Conservation (phyloP, 495 filamentous ascomycete genomes). For the Xylaria grammica region DNA sequence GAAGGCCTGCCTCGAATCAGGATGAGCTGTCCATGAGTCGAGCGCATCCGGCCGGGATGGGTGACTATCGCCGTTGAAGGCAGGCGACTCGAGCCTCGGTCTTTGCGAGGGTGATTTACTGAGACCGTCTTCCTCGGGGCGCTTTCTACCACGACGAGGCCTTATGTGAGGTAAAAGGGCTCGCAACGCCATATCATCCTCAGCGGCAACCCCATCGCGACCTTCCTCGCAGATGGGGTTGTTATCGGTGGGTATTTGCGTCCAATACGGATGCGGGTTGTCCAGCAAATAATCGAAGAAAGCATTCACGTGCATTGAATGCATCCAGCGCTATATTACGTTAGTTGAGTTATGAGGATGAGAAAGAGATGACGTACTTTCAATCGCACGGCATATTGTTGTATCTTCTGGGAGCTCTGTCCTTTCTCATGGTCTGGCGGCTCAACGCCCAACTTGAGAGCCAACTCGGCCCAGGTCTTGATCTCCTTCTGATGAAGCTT, state of each 20-base stretch:
- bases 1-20: slow-evolving; percentile 48
- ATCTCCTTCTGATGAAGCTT: slow-evolving; percentile 86
- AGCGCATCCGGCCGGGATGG: slow-evolving; percentile 38
- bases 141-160: slow-evolving; percentile 85
- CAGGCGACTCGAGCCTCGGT: slow-evolving; percentile 71
- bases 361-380: slow-evolving; percentile 65
- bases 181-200: slow-evolving; percentile 91
- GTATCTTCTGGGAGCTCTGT: slow-evolving; percentile 94
- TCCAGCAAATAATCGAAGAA: slow-evolving; percentile 92
- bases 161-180: slow-evolving; percentile 89
- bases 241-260: slow-evolving; percentile 73
- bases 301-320: slow-evolving; percentile 95
- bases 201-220: slow-evolving; percentile 84
- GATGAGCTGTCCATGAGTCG: slow-evolving; percentile 57
- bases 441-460: slow-evolving; percentile 87
- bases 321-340: slow-evolving; percentile 84
- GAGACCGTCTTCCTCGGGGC: slow-evolving; percentile 72
- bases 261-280: slow-evolving; percentile 83
- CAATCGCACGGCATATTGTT: slow-evolving; percentile 93
- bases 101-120: slow-evolving; percentile 65
- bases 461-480: slow-evolving; percentile 95
- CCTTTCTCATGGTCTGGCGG: slow-evolving; percentile 83
- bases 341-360: slow-evolving; percentile 21
- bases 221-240: slow-evolving; percentile 63
- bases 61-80: slow-evolving; percentile 60